These are phyloP conservation scores for Pulicaria dysenterica DNA, from an alignment of 129 eudicot genomes.

Conservation along the genomic window DNA sequence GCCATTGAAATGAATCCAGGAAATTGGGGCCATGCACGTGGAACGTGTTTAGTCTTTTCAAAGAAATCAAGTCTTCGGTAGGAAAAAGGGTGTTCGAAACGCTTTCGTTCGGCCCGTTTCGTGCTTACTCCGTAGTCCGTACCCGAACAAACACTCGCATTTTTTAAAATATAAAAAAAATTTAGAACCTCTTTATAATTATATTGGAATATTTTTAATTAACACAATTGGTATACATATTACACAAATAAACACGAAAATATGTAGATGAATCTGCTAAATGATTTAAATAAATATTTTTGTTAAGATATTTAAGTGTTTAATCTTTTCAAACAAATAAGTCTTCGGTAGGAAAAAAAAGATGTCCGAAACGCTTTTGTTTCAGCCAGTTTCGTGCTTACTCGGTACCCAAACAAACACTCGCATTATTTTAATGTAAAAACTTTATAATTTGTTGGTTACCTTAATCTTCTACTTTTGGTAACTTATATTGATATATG, in stretches of 20 bases:
- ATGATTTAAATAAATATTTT: no score
- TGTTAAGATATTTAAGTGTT: no score
- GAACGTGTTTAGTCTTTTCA: constrained; percentile 37
- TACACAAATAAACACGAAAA: no score
- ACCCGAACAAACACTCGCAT: constrained; percentile 14
- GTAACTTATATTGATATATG: no score
- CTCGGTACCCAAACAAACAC: constrained; percentile 10
- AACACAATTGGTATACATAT: no score
- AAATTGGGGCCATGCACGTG: constrained; percentile 39
- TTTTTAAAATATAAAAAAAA: no score
- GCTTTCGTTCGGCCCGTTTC: not conserved
- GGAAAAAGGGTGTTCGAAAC: constrained; percentile 9
- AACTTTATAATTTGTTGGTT: no score
- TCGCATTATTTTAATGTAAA: not conserved
- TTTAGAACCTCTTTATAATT: no score
- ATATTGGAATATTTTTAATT: no score
- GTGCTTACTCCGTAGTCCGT: constrained; percentile 18
- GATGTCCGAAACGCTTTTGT: not conserved
- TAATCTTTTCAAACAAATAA: constrained; percentile 20
- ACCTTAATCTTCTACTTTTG: no score
- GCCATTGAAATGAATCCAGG: constrained; percentile 38
- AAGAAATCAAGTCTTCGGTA: constrained; percentile 6
- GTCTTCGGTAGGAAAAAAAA: not conserved
- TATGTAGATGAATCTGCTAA: no score
- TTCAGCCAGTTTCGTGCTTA: not conserved